A percentile compares a stretch with the other conserved stretches of the same genome.
These are phyloP conservation scores for Schizophyllum commune DNA, from an alignment of 1,284 basidiomycete species.

Conservation along the genomic window DNA sequence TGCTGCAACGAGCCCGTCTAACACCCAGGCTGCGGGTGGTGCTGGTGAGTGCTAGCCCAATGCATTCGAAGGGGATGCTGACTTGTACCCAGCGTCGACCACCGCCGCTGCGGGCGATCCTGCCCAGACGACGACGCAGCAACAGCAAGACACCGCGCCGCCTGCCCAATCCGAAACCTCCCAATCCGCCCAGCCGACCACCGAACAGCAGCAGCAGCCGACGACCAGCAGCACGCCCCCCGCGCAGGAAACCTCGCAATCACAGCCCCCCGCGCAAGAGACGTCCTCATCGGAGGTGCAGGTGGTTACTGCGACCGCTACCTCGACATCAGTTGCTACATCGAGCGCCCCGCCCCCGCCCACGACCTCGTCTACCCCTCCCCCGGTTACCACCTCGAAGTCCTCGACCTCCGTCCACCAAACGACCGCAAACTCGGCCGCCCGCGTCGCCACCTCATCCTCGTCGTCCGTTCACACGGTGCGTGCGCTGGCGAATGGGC, in stretches of 20 bases:
- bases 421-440: too few species aligned
- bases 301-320: not conserved
- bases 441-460: not conserved
- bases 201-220: not conserved
- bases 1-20: not conserved
- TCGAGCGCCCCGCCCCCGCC: not conserved
- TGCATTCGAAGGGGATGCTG: not conserved
- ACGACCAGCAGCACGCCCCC: not conserved
- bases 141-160: too few species aligned
- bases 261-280: not conserved
- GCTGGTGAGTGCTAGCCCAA: not conserved
- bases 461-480: not conserved
- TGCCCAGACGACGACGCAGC: too few species aligned
- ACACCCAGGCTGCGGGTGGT: not conserved
- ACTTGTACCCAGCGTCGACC: too few species aligned
- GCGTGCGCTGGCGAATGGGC: not conserved
- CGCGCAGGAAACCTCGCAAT: not conserved
- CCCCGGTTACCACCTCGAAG: not conserved
- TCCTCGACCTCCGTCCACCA: not conserved
- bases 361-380: not conserved
- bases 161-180: not conserved
- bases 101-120: too few species aligned
- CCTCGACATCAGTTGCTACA: not conserved
- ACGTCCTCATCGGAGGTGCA: not conserved
- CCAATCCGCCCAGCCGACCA: not conserved